Base-by-base conservation (phyloP, 768 basidiomycete genomes). In the Naganishia vaughanmartiniae region DNA sequence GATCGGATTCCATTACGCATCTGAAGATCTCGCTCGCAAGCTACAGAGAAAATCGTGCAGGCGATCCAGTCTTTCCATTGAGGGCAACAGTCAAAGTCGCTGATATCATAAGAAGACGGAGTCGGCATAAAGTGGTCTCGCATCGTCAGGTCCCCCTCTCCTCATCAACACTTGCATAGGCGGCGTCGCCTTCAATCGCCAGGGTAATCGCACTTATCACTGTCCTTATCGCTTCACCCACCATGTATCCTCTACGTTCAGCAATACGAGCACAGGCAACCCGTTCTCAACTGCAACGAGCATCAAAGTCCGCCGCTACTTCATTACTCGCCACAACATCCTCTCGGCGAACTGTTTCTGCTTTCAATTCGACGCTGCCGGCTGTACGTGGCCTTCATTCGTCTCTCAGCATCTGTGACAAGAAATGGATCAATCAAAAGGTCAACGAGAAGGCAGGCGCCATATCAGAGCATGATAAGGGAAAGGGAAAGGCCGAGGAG, bases 381-480 rank as follows among this genome's bases (percentile, higher is more conserved):
- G 24, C 28, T 14, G n/a, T 30, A 12, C 60, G 60, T 30, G 42
- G 42, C 24, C n/a, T 63, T 30, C 60, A 63, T 46, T 42, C 60
- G 11, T 63, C 60, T 14, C 30, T 63, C 39, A 26, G 26, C 60
- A 34, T 28, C 46, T 26, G 36, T 42, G 68, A 69, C 30, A 69
- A 69, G 57, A 69, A 69, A 30, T 69, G 68, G 68, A 58, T 69
- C 42, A 69, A 69, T 53, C 68, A 67, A 31, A 54, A 54, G 24
- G 53, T 33, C 24, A 45, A 45, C 24, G 60, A 63, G 28, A 56
- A 54, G 34, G 36, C 24, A 9, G 19, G 33, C 28, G 36, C 36
- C 6, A 28, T 30, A 4, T 12, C 3, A 17, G 69, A 65, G 31
- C 26, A 48, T 24, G 60, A 53, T 48, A 55, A 70, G 54, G 69